phyloP scores from a whole-genome alignment of 1,284 basidiomycete species.

The Pascua guehoae region DNA sequence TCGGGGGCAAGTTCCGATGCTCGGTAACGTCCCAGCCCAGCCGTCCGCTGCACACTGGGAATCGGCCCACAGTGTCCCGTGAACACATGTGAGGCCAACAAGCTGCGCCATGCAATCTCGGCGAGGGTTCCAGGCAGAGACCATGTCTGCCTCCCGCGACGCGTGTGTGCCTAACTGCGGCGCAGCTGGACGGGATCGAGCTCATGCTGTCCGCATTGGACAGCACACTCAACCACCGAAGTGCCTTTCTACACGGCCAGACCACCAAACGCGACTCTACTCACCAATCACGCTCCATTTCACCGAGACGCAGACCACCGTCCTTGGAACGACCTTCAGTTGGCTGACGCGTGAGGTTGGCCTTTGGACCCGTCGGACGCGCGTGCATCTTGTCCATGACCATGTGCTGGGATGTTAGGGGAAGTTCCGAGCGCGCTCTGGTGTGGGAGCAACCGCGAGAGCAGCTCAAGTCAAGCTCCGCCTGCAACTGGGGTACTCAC shows the following conservation, averaged over 20 bases:
- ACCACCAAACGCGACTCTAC: conserved; percentile 12
- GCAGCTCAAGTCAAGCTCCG: not conserved
- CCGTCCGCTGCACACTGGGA: too few species aligned
- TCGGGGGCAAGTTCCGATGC: too few species aligned
- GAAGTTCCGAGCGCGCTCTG: too few species aligned
- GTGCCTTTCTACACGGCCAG: conserved; percentile 34
- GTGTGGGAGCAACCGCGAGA: conserved; percentile 43
- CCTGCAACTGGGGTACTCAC: conserved; percentile 9
- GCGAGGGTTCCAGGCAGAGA: too few species aligned
- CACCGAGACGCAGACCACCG: conserved; percentile 92
- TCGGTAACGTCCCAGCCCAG: too few species aligned
- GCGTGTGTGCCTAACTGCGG: conserved; percentile 31
- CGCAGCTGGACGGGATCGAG: conserved; percentile 30
- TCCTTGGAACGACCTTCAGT: conserved; percentile 97
- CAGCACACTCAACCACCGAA: conserved; percentile 34
- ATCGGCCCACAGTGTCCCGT: too few species aligned
- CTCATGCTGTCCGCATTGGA: conserved; percentile 2
- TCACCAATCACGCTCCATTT: conserved; percentile 94
- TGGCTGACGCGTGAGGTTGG: conserved; percentile 93
- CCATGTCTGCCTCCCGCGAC: conserved; percentile 20
- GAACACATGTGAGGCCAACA: too few species aligned
- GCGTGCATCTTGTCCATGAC: conserved; percentile 99
- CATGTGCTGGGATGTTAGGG: conserved; percentile 62
- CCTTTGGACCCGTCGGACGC: conserved; percentile 90
- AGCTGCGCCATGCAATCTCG: too few species aligned